phyloP scores from a whole-genome alignment of 352 stramenopile species.

The Thalassiosira exigua region DNA sequence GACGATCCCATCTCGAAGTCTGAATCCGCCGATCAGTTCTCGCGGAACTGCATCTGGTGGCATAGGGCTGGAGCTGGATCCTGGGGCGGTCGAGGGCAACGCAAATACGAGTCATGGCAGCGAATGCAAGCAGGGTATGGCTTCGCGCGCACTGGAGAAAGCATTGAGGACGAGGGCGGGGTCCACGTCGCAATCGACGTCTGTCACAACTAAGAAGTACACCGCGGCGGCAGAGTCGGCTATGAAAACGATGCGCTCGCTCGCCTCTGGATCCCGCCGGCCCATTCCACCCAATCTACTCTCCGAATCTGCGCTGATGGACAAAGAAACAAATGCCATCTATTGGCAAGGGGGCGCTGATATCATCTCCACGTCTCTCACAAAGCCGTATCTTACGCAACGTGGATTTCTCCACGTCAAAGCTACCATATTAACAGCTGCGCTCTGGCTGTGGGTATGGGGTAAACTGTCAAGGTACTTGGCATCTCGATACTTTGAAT shows the following conservation, averaged over 20 bases:
- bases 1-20: not conserved
- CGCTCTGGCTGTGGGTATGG: slow-evolving; percentile 58
- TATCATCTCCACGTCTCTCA: slow-evolving; percentile 58
- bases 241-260: slow-evolving; percentile 41
- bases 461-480: slow-evolving; percentile 51
- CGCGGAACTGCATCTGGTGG: not conserved
- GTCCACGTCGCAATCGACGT: not conserved
- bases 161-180: slow-evolving; percentile 3
- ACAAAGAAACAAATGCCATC: slow-evolving; percentile 75
- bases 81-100: not conserved
- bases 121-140: not conserved
- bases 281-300: slow-evolving; percentile 10
- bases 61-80: not conserved
- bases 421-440: slow-evolving; percentile 57
- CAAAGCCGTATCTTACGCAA: slow-evolving; percentile 59
- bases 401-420: slow-evolving; percentile 60
- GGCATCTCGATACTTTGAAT: slow-evolving; percentile 41
- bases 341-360: slow-evolving; percentile 75
- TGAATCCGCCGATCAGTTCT: not conserved
- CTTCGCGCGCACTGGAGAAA: not conserved
- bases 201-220: slow-evolving; percentile 37
- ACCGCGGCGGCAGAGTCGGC: slow-evolving; percentile 15
- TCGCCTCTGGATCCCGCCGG: slow-evolving; percentile 6
- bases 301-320: slow-evolving; percentile 72
- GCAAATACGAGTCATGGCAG: not conserved